A percentile compares a stretch with the other conserved stretches of the same genome.
Conservation (phyloP, 2,329 filamentous ascomycete species). For the Tolypocladium guangdongense region DNA sequence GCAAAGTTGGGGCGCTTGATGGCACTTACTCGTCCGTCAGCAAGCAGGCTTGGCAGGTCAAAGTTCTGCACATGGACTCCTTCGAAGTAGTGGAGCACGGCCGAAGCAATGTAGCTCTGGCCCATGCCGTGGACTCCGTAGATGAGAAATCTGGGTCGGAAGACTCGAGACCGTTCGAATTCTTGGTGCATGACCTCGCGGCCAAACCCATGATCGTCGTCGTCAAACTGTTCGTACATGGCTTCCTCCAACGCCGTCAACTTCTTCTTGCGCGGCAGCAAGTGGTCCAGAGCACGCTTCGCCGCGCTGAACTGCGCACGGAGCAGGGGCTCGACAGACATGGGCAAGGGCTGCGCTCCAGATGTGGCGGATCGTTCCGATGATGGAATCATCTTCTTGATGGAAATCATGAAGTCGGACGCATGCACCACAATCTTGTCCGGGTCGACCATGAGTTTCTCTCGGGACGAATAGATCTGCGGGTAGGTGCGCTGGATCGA, state of each 20-base stretch:
- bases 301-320: constrained; percentile 62
- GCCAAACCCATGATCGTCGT: constrained; percentile 73
- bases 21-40: constrained; percentile 60
- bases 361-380: constrained; percentile 84
- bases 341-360: constrained; percentile 69
- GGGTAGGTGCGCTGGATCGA: constrained; percentile 92
- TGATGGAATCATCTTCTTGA: constrained; percentile 93
- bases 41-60: constrained; percentile 77
- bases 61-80: constrained; percentile 91
- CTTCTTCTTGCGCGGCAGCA: constrained; percentile 77
- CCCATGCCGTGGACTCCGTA: constrained; percentile 83
- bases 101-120: constrained; percentile 77
- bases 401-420: constrained; percentile 93
- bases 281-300: constrained; percentile 55
- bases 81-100: constrained; percentile 82
- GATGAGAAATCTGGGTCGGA: constrained; percentile 78
- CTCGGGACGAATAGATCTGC: constrained; percentile 84
- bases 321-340: constrained; percentile 71
- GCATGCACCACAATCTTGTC: constrained; percentile 75
- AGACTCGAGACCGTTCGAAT: constrained; percentile 81
- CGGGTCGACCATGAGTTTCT: constrained; percentile 83
- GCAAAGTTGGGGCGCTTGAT: background rate
- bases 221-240: constrained; percentile 76
- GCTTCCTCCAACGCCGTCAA: constrained; percentile 88
- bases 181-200: constrained; percentile 65